Evolutionary conservation across 805 yeast genomes (phyloP).

Genomic region (Candida argentea): DNA sequence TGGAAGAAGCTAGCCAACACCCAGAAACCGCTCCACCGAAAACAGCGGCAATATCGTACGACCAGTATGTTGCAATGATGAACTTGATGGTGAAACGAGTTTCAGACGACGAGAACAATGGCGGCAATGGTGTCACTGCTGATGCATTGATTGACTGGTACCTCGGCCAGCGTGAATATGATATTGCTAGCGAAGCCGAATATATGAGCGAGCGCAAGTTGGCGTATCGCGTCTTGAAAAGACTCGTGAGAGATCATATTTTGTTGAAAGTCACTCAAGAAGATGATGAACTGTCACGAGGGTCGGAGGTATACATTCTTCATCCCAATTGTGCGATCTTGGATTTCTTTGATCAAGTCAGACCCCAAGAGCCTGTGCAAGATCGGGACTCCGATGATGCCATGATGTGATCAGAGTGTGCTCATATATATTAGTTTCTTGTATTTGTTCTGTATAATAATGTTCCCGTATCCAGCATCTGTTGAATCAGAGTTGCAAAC

Average conservation of each 20-base stretch:
- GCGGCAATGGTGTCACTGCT: conserved; percentile 54
- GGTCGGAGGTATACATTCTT: conserved; percentile 26
- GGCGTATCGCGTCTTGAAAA: conserved; percentile 69
- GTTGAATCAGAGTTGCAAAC: no score
- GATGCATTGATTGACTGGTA: conserved; percentile 74
- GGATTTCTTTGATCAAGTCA: conserved; percentile 45
- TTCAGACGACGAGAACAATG: conserved; percentile 41
- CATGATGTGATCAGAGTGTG: no score
- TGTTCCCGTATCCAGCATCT: no score
- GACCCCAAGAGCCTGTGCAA: conserved; percentile 8
- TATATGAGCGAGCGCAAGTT: conserved; percentile 60
- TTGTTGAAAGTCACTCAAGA: conserved; percentile 45
- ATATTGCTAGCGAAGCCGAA: conserved; percentile 57
- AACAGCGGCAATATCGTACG: conserved; percentile 54
- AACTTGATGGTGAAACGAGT: conserved; percentile 61
- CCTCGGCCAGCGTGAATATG: conserved; percentile 61
- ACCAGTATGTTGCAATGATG: conserved; percentile 78
- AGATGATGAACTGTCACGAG: conserved; percentile 10
- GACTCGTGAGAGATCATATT: conserved; percentile 76
- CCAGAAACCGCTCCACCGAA: conserved; percentile 14
- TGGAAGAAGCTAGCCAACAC: background rate
- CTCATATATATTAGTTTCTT: no score
- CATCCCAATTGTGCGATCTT: conserved; percentile 82
- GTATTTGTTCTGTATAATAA: no score
- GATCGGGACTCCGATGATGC: no score